Conservation (phyloP, 306 rosid genomes). For the Sicyos edulis region DNA sequence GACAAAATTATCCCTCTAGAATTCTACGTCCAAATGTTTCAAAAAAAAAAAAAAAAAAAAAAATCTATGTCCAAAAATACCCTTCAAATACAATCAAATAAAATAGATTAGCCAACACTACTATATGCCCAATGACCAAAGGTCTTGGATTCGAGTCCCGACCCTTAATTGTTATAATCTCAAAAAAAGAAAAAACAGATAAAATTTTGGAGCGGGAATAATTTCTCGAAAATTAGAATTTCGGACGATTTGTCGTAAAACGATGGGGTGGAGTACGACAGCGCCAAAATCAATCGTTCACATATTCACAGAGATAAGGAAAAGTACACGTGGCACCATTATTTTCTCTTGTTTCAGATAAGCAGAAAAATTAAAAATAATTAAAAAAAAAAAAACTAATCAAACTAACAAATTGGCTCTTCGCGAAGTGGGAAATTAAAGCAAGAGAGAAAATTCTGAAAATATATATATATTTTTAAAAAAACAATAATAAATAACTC, state of each 20-base stretch:
- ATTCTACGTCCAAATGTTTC: no score
- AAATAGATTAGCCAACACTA: no score
- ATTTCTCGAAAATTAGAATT: background rate
- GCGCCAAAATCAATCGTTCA: background rate
- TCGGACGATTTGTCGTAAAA: slow-evolving; percentile 8
- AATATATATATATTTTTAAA: no score
- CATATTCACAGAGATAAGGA: slow-evolving; percentile 14
- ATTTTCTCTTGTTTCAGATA: slow-evolving; percentile 19
- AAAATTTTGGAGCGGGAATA: background rate
- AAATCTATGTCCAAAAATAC: no score
- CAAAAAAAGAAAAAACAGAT: no score
- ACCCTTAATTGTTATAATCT: no score
- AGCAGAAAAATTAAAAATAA: background rate
- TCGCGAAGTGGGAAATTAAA: background rate
- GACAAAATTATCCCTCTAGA: no score
- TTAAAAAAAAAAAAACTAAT: no score
- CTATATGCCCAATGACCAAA: no score
- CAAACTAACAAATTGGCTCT: background rate
- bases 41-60: no score
- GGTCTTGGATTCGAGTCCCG: no score
- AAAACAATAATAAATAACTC: background rate
- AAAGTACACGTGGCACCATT: slow-evolving; percentile 15
- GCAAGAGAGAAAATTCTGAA: background rate
- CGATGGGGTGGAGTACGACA: background rate
- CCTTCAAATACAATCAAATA: no score